Base-by-base conservation (phyloP, 202 grass and related monocot species). In the Dendrocalamus latiflorus region DNA sequence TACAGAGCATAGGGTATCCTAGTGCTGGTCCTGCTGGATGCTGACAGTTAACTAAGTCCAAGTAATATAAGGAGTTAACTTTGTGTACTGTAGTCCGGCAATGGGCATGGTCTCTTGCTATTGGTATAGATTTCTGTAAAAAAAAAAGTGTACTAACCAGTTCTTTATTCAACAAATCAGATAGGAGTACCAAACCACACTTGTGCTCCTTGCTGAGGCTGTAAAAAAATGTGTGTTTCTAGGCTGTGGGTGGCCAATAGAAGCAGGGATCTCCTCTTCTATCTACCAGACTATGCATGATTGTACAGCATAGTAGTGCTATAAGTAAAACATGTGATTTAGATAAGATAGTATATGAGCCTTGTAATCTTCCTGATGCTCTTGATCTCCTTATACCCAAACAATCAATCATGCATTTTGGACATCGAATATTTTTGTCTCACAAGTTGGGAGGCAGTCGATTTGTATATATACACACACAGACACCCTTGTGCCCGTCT, bases 401-500 rank as follows among this genome's bases (percentile, higher is more conserved):
- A n/a, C n/a, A n/a, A n/a, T 16, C 75, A 48, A 56, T 25, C 54
- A 25, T 17, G 85, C 79, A 16, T 36, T 42, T 76, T 75, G 53
- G 53, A 3, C 45, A 77, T 44, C 63, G 53, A 86, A 75, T 83
- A 90, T 69, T 78, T 83, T 41, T 79, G 84, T 75, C 88, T 65
- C 74, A 34, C 88, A 83, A 80, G 88, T 83, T 83, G 74, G 88
- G n/a, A 78, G 74, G 62, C 74, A 33, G 42, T 12, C 8, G 67
- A 43, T 68, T 82, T 78, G 8, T 60, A 45, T n/a, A n/a, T 77
- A 67, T 5, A 21, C 4, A 36, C 22, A 21, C 49, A 53, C 9
- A 47, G 60, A 18, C 73, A 68, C 44, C 57, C 10, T 6, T 76
- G 77, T 83, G 79, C n/a, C n/a, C n/a, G n/a, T n/a, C n/a, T n/a